Percentiles rank a stretch among this genome's conserved stretches.
Evolutionary conservation across 805 yeast species (phyloP).

Genomic region (Starmerella roubikii): DNA sequence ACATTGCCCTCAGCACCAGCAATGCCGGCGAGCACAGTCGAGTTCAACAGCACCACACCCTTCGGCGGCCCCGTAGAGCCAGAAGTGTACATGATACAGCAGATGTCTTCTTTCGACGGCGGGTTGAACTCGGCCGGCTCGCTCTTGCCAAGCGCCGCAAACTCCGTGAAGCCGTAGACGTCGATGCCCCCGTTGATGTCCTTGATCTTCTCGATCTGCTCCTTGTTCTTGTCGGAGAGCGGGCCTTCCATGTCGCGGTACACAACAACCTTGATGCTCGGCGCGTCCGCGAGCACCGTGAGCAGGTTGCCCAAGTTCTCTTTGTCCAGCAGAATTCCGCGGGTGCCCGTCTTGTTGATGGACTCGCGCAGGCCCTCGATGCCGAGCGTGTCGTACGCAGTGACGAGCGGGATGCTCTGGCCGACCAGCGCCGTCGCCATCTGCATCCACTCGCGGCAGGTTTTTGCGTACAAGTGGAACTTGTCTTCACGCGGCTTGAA

Average conservation of each 20-base stretch:
- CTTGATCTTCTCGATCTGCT: conserved; percentile 38
- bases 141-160: conserved; percentile 48
- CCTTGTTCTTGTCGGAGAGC: conserved; percentile 46
- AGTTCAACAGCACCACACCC: conserved; percentile 61
- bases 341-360: conserved; percentile 64
- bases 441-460: conserved; percentile 86
- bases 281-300: conserved; percentile 52
- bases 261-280: conserved; percentile 51
- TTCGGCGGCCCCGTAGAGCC: conserved; percentile 79
- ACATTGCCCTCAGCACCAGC: conserved; percentile 68
- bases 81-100: conserved; percentile 78
- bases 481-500: conserved; percentile 49
- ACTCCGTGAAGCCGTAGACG: conserved; percentile 51
- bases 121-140: conserved; percentile 29
- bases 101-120: conserved; percentile 45
- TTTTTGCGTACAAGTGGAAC: conserved; percentile 75
- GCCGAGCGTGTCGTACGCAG: conserved; percentile 51
- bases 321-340: conserved; percentile 74
- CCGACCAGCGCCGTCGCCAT: conserved; percentile 64
- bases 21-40: conserved; percentile 65
- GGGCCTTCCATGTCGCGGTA: conserved; percentile 41
- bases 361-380: conserved; percentile 53
- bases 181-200: conserved; percentile 55
- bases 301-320: conserved; percentile 50
- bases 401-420: conserved; percentile 74